Conservation (phyloP, 1,284 basidiomycete species). For the Peniophora sp. region DNA sequence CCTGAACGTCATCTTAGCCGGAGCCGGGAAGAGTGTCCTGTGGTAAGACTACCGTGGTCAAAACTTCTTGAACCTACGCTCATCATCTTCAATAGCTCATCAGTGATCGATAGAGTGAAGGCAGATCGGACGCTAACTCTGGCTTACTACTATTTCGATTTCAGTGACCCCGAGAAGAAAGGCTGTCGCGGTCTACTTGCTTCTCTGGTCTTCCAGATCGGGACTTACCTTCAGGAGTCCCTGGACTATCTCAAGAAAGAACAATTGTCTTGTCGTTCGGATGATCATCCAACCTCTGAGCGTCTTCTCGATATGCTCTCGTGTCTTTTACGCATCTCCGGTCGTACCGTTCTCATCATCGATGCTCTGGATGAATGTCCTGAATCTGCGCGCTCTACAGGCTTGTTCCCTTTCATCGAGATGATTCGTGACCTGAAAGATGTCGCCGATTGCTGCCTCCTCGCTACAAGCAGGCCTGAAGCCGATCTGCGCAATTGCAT, state of each 20-base stretch:
- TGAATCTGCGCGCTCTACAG: background rate
- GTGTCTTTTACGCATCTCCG: background rate
- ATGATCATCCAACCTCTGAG: background rate
- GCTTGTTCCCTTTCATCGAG: background rate
- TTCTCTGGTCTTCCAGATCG: background rate
- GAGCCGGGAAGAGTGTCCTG: conserved; percentile 4
- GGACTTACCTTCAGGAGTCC: background rate
- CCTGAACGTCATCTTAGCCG: background rate
- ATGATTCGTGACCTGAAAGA: background rate
- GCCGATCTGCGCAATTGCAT: background rate
- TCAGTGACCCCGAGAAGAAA: background rate
- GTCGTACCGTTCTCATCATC: background rate
- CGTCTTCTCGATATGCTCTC: background rate
- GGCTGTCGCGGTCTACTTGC: background rate
- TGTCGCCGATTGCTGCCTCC: background rate
- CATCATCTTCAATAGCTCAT: background rate
- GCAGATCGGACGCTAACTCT: background rate
- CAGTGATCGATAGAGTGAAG: background rate
- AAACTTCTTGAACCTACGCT: background rate
- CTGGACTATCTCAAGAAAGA: background rate
- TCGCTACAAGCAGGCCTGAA: background rate
- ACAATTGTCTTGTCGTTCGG: background rate
- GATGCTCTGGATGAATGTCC: background rate
- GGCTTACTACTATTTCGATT: background rate
- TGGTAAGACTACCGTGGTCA: background rate